These are phyloP conservation scores for Metschnikowia lunata DNA, from an alignment of 805 yeast species.

Conservation along the genomic window DNA sequence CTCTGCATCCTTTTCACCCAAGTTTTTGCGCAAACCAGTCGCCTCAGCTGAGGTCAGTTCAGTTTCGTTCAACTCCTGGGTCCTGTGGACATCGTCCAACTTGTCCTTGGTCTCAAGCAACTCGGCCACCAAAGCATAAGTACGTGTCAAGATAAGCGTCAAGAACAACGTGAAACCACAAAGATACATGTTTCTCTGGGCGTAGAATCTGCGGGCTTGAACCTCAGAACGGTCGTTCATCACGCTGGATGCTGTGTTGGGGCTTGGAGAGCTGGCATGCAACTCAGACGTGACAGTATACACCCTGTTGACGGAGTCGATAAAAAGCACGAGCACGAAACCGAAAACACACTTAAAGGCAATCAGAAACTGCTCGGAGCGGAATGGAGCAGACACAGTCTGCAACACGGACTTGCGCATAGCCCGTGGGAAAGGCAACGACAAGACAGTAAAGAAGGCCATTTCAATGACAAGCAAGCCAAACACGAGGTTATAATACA, in stretches of 20 bases:
- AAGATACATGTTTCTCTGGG: conserved; percentile 93
- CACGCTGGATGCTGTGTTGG: conserved; percentile 15
- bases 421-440: conserved; percentile 79
- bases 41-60: conserved; percentile 34
- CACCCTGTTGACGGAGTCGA: conserved; percentile 86
- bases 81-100: conserved; percentile 36
- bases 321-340: conserved; percentile 76
- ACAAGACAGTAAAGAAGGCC: conserved; percentile 70
- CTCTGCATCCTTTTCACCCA: conserved; percentile 58
- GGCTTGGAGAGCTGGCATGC: conserved; percentile 27
- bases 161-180: conserved; percentile 94
- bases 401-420: conserved; percentile 64
- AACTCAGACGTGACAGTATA: conserved; percentile 63
- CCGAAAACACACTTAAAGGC: conserved; percentile 77
- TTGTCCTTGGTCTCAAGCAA: conserved; percentile 61
- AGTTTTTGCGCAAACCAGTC: conserved; percentile 40
- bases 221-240: conserved; percentile 70
- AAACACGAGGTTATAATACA: conserved; percentile 54
- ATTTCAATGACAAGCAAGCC: conserved; percentile 75
- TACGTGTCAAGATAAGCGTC: conserved; percentile 79
- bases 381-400: conserved; percentile 63
- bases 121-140: conserved; percentile 75
- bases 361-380: conserved; percentile 65
- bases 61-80: conserved; percentile 19
- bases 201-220: conserved; percentile 87